A percentile compares a stretch with the other conserved stretches of the same genome.
Conservation (phyloP, 306 rosid genomes). For the Pueraria montana region DNA sequence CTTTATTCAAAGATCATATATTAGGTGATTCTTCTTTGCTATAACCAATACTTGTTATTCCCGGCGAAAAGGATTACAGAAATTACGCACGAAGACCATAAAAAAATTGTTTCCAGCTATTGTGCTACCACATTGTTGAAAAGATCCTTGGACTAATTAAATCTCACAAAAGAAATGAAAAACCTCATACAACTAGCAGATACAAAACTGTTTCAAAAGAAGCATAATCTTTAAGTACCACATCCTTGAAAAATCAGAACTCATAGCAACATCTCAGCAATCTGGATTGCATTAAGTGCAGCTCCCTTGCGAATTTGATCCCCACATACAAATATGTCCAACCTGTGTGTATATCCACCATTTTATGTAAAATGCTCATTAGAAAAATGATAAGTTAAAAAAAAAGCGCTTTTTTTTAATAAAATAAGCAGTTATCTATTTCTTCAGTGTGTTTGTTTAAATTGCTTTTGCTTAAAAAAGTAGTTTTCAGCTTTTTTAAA, state of each 20-base stretch:
- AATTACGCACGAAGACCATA: not conserved
- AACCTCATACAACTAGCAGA: constrained; percentile 37
- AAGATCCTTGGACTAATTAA: constrained; percentile 15
- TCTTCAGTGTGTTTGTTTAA: no score
- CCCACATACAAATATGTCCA: constrained; percentile 96
- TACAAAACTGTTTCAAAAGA: constrained; percentile 49
- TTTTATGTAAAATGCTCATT: constrained; percentile 56
- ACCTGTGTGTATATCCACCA: constrained; percentile 56
- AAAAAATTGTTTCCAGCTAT: constrained; percentile 32
- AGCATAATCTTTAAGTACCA: constrained; percentile 24
- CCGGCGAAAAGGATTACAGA: not conserved
- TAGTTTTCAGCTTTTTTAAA: no score
- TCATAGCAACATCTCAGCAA: constrained; percentile 93
- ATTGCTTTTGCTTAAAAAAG: no score
- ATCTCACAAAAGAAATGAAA: constrained; percentile 36
- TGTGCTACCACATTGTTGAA: constrained; percentile 7
- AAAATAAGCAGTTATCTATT: no score
- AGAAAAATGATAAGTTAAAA: no score
- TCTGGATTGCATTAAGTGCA: constrained; percentile 96
- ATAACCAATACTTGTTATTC: constrained; percentile 14
- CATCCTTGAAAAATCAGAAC: constrained; percentile 24
- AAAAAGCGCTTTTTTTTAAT: no score
- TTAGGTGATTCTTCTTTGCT: not conserved
- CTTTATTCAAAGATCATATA: constrained; percentile 1
- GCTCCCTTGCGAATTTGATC: constrained; percentile 99